These are phyloP conservation scores for Aspergillus tubingensis DNA, from an alignment of 2,329 filamentous ascomycete species.

Conservation along the genomic window DNA sequence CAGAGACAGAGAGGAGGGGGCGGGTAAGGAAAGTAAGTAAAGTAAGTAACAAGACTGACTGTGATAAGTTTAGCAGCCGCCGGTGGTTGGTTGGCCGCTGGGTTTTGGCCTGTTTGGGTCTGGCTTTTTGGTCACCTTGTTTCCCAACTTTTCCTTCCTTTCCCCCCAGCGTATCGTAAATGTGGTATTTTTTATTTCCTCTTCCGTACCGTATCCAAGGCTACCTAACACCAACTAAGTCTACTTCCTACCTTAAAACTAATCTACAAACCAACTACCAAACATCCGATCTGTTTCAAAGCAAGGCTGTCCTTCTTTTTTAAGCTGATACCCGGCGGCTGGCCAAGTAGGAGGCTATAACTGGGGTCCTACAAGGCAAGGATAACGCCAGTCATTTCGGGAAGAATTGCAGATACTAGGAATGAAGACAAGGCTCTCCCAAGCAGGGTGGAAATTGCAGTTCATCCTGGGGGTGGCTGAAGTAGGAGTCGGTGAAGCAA, in stretches of 20 bases:
- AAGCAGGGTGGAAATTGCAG: neutral
- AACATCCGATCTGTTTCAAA: neutral
- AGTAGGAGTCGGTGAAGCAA: constrained; percentile 10
- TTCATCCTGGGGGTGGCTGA: constrained; percentile 1
- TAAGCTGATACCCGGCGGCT: neutral
- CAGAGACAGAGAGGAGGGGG: constrained; percentile 28
- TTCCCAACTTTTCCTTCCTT: neutral
- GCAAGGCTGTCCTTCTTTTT: neutral
- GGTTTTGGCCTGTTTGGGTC: constrained; percentile 2
- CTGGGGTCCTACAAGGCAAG: neutral
- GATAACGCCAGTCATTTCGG: neutral
- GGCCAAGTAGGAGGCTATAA: neutral
- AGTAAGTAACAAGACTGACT: constrained; percentile 1
- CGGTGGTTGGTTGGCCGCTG: constrained; percentile 2
- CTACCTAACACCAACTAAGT: neutral
- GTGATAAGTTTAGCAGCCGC: constrained; percentile 1
- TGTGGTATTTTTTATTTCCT: neutral
- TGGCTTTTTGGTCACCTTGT: neutral
- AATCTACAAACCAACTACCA: neutral
- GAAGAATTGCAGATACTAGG: neutral
- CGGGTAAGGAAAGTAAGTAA: constrained; percentile 23
- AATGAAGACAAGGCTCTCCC: neutral
- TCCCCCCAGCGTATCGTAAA: neutral
- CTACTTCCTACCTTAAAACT: no score
- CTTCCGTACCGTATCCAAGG: neutral